Conservation (phyloP, 441 rosid species). For the Breynia disticha region DNA sequence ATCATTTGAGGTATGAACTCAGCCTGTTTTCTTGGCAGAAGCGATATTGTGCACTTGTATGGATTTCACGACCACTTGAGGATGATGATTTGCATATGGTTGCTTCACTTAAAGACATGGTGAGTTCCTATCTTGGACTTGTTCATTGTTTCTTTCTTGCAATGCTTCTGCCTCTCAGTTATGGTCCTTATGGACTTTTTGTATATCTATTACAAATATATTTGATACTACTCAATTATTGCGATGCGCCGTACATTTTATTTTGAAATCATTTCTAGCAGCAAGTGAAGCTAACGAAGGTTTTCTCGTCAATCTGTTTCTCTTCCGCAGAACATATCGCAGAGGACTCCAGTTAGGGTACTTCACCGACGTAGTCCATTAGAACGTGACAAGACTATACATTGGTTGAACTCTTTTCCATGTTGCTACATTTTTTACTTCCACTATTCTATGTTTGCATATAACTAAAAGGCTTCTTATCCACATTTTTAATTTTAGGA, state of each 20-base stretch:
- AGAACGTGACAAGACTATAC: conserved; percentile 73
- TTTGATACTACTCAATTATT: too few species aligned
- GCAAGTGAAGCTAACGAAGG: background rate
- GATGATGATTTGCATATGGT: conserved; percentile 47
- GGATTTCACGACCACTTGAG: conserved; percentile 86
- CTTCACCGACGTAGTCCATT: conserved; percentile 95
- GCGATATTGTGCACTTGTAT: conserved; percentile 87
- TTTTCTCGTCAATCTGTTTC: conserved; percentile 1
- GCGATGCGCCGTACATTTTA: too few species aligned
- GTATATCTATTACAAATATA: background rate
- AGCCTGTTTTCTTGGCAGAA: conserved; percentile 42
- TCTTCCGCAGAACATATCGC: conserved; percentile 54
- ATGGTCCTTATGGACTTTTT: background rate
- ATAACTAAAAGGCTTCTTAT: conserved; percentile 4
- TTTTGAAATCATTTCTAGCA: too few species aligned
- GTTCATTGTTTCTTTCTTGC: background rate
- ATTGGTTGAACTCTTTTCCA: conserved; percentile 43
- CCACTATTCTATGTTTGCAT: conserved; percentile 1
- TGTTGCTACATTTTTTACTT: conserved; percentile 2
- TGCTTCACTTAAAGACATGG: conserved; percentile 59
- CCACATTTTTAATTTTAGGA: conserved; percentile 35
- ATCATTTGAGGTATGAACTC: background rate
- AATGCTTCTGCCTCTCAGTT: background rate
- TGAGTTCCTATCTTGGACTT: conserved; percentile 19
- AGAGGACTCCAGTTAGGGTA: conserved; percentile 88